Evolutionary conservation across 805 yeast species (phyloP).

Genomic region (Wickerhamiella occidentalis): DNA sequence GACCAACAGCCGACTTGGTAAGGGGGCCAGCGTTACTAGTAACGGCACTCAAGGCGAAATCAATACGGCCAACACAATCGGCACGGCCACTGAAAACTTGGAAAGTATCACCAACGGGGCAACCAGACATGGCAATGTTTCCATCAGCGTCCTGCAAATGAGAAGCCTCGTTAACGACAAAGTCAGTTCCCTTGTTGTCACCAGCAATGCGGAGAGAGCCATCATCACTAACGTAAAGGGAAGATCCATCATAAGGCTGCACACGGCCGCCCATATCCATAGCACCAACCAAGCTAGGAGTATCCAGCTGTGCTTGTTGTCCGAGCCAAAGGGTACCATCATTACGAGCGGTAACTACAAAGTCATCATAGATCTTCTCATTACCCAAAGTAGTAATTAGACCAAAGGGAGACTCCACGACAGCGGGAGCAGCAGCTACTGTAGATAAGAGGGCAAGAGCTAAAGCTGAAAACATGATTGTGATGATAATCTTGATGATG

Average conservation of each 20-base stretch:
- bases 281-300: conserved; percentile 8
- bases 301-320: conserved; percentile 3
- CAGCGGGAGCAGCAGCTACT: conserved; percentile 18
- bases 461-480: conserved; percentile 8
- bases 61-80: conserved; percentile 3
- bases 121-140: conserved; percentile 8
- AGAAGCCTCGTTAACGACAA: conserved; percentile 1
- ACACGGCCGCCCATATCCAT: conserved; percentile 9
- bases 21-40: background rate
- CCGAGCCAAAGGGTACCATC: conserved; percentile 15
- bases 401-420: conserved; percentile 11
- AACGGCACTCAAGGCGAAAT: conserved; percentile 6
- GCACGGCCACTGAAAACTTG: conserved; percentile 6
- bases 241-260: background rate
- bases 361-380: background rate
- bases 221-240: conserved; percentile 2
- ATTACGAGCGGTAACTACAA: conserved; percentile 6
- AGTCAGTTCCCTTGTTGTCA: background rate
- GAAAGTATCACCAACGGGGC: conserved; percentile 1
- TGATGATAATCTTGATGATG: background rate
- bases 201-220: background rate
- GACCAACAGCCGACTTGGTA: background rate
- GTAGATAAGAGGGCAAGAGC: conserved; percentile 17
- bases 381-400: conserved; percentile 3
- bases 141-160: background rate